A percentile compares a stretch with the other conserved stretches of the same genome.
Conservation (phyloP, 495 filamentous ascomycete species). For the Symbiotaphrina buchneri region DNA sequence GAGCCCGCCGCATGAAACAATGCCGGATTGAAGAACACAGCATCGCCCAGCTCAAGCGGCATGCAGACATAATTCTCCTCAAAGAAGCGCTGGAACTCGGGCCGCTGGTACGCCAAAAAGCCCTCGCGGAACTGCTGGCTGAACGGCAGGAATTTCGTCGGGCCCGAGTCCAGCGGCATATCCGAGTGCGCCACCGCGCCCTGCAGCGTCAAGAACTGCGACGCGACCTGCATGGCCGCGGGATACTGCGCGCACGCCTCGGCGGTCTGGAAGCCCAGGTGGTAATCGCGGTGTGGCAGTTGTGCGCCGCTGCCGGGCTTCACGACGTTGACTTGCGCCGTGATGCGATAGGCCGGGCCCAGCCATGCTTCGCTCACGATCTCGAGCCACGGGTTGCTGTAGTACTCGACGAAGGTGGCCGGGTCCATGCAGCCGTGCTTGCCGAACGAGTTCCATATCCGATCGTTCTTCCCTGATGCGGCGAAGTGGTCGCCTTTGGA, state of each 20-base stretch:
- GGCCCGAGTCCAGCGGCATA: slow-evolving; percentile 28
- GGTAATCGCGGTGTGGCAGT: slow-evolving; percentile 29
- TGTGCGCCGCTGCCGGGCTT: slow-evolving; percentile 26
- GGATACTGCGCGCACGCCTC: slow-evolving; percentile 17
- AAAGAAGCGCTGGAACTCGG: slow-evolving; percentile 21
- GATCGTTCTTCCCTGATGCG: slow-evolving; percentile 19
- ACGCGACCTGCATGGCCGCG: slow-evolving; percentile 18
- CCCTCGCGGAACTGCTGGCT: slow-evolving; percentile 26
- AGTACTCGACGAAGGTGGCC: slow-evolving; percentile 23
- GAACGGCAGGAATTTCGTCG: slow-evolving; percentile 29
- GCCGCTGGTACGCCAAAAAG: slow-evolving; percentile 24
- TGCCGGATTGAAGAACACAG: too few relatives aligned
- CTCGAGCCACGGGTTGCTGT: slow-evolving; percentile 27
- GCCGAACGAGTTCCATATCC: slow-evolving; percentile 35
- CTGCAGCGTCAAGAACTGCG: slow-evolving; percentile 28
- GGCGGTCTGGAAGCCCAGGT: slow-evolving; percentile 27
- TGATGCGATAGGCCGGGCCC: slow-evolving; percentile 26
- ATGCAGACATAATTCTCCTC: too few relatives aligned
- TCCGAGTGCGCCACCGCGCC: slow-evolving; percentile 31
- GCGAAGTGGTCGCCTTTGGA: slow-evolving; percentile 32
- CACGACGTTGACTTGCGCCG: slow-evolving; percentile 32
- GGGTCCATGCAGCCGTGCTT: slow-evolving; percentile 26
- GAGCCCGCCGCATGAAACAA: too few relatives aligned
- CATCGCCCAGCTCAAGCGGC: too few relatives aligned
- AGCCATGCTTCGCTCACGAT: slow-evolving; percentile 23